Evolutionary conservation across 768 basidiomycete genomes (phyloP), one percentile per base, ranked within the genome.

Genomic region (Tylopilus vinaceipallidus): DNA sequence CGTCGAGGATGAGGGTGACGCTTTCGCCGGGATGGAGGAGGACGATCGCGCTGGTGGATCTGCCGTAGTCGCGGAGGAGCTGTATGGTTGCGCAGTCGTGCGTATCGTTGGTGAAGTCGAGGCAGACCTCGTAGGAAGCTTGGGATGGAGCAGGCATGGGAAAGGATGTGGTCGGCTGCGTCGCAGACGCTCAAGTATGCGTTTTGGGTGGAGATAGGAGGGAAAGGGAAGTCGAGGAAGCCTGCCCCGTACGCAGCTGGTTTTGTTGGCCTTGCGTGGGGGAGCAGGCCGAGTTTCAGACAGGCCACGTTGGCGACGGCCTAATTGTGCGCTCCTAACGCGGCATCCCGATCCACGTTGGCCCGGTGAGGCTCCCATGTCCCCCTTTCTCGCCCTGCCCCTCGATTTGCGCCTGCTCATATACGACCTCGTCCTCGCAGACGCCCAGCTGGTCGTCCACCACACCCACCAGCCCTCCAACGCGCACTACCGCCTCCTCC

Each of bases 41-140:
- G 39, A 84, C 74, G 52, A 79, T 73, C 43, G 78, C 73, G 44
- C 75, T 75, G 14, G 76, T 68, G 42, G 75, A 74, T 44, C 77
- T 73, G 39, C 82, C 83, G 55, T 86, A 86, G 67, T 86, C 79
- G 30, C 78, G 75, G 51, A 83, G 68, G 26, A 84, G 74, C 62
- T 87, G 84, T 32, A 87, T 71, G 36, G 84, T 80, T 51, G 82
- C 77, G 46, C 72, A 76, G 60, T 83, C 81, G 57, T 73, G 78
- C 14, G 82, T 84, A 58, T 87, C 85, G 65, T 87, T 88, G 42
- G 77, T 78, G 64, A 88, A 77, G 63, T 83, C 81, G 63, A 87
- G 79, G 47, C 80, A 73, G 62, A 86, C 76, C 60, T 85, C 84
- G 70, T 83, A 86, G 17, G 65, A 53, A 52, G 61, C 64, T 65